phyloP scores from a whole-genome alignment of 2,329 filamentous ascomycete genomes.

The Ophiostoma sp. region DNA sequence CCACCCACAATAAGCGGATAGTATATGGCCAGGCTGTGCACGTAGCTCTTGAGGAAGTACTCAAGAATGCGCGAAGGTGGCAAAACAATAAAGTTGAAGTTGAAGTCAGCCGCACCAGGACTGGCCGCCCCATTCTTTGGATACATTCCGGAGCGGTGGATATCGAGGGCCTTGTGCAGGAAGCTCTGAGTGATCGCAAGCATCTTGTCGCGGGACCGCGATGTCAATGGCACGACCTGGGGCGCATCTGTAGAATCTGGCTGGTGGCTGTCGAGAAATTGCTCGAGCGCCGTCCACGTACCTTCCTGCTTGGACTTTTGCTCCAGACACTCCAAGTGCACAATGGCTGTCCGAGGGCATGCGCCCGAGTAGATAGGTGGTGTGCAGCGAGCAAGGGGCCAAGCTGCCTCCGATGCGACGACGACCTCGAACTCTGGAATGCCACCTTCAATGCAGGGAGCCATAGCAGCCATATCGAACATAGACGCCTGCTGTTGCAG shows the following conservation, averaged over 20 bases:
- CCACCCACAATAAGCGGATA: conserved; percentile 63
- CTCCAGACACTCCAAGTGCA: conserved; percentile 54
- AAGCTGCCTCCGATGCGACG: conserved; percentile 50
- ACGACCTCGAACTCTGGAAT: conserved; percentile 50
- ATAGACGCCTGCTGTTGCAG: conserved; percentile 19
- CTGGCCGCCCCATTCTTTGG: conserved; percentile 39
- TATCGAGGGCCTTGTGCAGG: conserved; percentile 68
- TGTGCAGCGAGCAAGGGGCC: conserved; percentile 55
- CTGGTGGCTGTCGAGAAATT: conserved; percentile 42
- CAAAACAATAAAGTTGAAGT: conserved; percentile 66
- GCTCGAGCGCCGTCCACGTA: conserved; percentile 49
- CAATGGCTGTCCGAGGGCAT: conserved; percentile 52
- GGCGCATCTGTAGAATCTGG: conserved; percentile 40
- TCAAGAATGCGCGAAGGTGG: conserved; percentile 67
- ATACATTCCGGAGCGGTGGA: conserved; percentile 56
- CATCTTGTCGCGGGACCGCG: conserved; percentile 64
- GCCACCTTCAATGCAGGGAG: conserved; percentile 32
- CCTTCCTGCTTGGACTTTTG: conserved; percentile 50
- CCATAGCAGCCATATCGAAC: conserved; percentile 35
- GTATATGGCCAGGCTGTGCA: conserved; percentile 65
- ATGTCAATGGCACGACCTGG: conserved; percentile 47
- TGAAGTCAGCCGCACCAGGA: conserved; percentile 44
- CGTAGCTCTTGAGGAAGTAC: conserved; percentile 66
- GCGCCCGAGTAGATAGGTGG: conserved; percentile 46
- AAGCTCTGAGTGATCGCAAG: conserved; percentile 71